Conservation (phyloP, 1,284 basidiomycete genomes). For the Agroathelia rolfsii region DNA sequence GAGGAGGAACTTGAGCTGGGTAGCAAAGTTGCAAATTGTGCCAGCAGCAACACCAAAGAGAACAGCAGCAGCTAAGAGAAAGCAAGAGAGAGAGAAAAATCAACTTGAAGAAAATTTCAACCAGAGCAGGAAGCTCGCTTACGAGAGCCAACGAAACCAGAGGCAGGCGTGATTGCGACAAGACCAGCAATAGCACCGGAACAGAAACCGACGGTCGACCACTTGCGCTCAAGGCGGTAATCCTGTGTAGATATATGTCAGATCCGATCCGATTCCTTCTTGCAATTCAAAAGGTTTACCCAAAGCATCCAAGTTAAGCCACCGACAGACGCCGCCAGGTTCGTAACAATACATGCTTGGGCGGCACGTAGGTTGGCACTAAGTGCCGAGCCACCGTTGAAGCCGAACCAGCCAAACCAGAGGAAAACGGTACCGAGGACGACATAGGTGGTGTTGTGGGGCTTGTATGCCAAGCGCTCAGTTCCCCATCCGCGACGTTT, state of each 20-base stretch:
- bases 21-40: slow-evolving; percentile 59
- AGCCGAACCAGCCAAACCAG: slow-evolving; percentile 75
- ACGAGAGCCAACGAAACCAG: slow-evolving; percentile 54
- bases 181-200: slow-evolving; percentile 61
- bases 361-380: slow-evolving; percentile 60
- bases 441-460: slow-evolving; percentile 51
- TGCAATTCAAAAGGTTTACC: slow-evolving; percentile 23
- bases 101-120: slow-evolving; percentile 4
- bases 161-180: slow-evolving; percentile 62
- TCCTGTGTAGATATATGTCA: slow-evolving; percentile 26
- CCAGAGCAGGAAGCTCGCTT: slow-evolving; percentile 22
- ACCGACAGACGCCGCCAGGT: slow-evolving; percentile 52
- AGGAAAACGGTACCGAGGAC: slow-evolving; percentile 67
- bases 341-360: slow-evolving; percentile 66
- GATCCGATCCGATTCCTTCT: too few species aligned
- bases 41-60: slow-evolving; percentile 56
- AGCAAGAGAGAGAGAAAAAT: slow-evolving; percentile 2
- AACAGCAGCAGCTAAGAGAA: slow-evolving; percentile 35
- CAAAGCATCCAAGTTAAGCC: slow-evolving; percentile 67
- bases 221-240: slow-evolving; percentile 61
- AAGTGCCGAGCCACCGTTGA: slow-evolving; percentile 58
- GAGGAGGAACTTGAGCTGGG: slow-evolving; percentile 54
- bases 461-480: slow-evolving; percentile 56
- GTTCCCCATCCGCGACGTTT: slow-evolving; percentile 64
- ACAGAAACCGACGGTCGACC: slow-evolving; percentile 66